Evolutionary conservation across 2,329 filamentous ascomycete genomes (phyloP), one percentile per base, ranked within the genome.

Genomic region (Diplocarpon rosae): DNA sequence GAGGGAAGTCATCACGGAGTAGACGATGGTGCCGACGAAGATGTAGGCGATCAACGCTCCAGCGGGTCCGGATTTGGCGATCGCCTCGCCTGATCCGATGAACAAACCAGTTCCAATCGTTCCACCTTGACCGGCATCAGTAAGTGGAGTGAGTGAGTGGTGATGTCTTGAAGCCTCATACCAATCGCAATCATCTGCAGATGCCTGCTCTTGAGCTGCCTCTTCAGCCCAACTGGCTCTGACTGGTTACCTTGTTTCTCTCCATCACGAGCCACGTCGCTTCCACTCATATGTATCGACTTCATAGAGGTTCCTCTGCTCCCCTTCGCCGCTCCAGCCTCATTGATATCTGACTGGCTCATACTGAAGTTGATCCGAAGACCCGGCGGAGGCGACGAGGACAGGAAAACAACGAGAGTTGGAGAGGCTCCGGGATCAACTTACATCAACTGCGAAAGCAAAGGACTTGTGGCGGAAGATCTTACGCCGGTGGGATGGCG

Each of bases 61-160:
- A 1, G 75, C 76, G 9, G 83, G 82, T 0, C 83, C 82, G 9
- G 78, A 71, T 39, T 70, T 75, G 46, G 75, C 68, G 42, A 86
- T 68, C 12, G 78, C 77, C 33, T 65, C 66, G 36, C 82, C 81
- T 39, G 74, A 78, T 41, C 81, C 80, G 29, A 86, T 71, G 63
- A 86, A 85, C 35, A 86, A 69, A 51, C 82, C 82, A 2, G 82
- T 86, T 43, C 82, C 82, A 55, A 86, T 79, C 12, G 80, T 84
- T 42, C 77, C 78, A 55, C 69, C 69, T 68, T 28, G 33, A 15
- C 50, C 38, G 50, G 43, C 30, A 37, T 49, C 28, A 50, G 32
- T 14, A 33, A 41, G 20, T 46, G 28, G n/a, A 14, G 9, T n/a
- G 5, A 27, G 13, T 6, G 5, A 2, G 16, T 14, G 16, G 8